These are phyloP conservation scores for Debaryomyces psychrophilus DNA, from an alignment of 1,139 yeast species.

Conservation along the genomic window DNA sequence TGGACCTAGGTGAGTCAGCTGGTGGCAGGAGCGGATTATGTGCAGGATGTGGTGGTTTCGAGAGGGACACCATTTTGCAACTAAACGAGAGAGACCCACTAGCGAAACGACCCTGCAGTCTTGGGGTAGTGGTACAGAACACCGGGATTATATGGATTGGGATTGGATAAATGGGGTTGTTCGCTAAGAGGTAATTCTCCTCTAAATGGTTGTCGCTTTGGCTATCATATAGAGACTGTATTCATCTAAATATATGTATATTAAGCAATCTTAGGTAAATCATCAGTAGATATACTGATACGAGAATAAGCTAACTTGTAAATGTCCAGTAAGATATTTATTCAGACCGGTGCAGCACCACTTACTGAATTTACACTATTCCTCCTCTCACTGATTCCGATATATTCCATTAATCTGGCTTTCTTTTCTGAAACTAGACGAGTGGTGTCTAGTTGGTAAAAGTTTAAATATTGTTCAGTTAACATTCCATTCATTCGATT, in stretches of 20 bases:
- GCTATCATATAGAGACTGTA: not conserved
- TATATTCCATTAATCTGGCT: not conserved
- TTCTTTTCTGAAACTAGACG: not conserved
- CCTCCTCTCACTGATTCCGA: not conserved
- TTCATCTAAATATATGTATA: not conserved
- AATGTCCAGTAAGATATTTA: not conserved
- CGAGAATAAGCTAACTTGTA: not conserved
- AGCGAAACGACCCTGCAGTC: too few relatives aligned
- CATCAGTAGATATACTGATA: not conserved
- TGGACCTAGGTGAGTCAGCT: not conserved
- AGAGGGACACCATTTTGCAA: not conserved
- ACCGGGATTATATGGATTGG: not conserved
- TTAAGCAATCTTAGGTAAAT: not conserved
- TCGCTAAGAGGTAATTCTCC: not conserved
- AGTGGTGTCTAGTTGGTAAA: not conserved
- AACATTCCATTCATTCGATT: conserved; percentile 1
- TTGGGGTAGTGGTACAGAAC: not conserved
- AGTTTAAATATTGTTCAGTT: not conserved
- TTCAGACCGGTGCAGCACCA: not conserved
- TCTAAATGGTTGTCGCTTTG: not conserved
- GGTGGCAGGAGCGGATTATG: not conserved
- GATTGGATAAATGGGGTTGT: not conserved
- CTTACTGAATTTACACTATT: not conserved
- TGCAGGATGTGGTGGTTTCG: not conserved
- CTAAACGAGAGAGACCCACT: not conserved